phyloP scores from a whole-genome alignment of 495 filamentous ascomycete genomes.

The Penicillium egyptiacum region DNA sequence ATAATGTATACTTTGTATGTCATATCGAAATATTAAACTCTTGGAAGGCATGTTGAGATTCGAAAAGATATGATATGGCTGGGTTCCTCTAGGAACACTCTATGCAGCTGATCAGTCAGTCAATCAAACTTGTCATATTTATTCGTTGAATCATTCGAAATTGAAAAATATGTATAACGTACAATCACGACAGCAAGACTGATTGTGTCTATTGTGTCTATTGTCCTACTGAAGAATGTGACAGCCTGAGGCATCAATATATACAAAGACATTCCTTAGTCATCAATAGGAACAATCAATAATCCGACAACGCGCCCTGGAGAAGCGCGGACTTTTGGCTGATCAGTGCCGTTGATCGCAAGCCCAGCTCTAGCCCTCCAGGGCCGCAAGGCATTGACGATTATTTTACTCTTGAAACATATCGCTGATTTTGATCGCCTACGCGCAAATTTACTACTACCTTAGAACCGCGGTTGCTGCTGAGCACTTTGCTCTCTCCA shows the following conservation, averaged over 20 bases:
- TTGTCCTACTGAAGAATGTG: background rate
- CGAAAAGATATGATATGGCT: background rate
- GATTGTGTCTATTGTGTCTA: background rate
- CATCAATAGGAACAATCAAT: constrained; percentile 15
- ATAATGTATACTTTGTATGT: background rate
- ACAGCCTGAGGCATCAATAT: background rate
- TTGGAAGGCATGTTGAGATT: background rate
- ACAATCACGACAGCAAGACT: background rate
- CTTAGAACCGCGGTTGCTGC: background rate
- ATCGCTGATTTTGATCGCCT: constrained; percentile 7
- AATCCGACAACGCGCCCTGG: constrained; percentile 26
- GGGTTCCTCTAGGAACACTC: background rate
- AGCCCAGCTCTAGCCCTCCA: constrained; percentile 26
- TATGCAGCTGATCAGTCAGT: background rate
- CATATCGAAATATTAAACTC: background rate
- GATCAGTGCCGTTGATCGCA: constrained; percentile 32
- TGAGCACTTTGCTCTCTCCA: constrained; percentile 3
- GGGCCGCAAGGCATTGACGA: constrained; percentile 27
- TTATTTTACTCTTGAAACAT: constrained; percentile 11
- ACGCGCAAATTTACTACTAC: constrained; percentile 2
- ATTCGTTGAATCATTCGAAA: background rate
- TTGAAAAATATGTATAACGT: too few relatives aligned
- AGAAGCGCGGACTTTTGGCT: constrained; percentile 36
- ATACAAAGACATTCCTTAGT: background rate
- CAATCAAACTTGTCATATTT: background rate